Base-by-base conservation (phyloP, 2,329 filamentous ascomycete genomes). In the Fusarium acutatum region DNA sequence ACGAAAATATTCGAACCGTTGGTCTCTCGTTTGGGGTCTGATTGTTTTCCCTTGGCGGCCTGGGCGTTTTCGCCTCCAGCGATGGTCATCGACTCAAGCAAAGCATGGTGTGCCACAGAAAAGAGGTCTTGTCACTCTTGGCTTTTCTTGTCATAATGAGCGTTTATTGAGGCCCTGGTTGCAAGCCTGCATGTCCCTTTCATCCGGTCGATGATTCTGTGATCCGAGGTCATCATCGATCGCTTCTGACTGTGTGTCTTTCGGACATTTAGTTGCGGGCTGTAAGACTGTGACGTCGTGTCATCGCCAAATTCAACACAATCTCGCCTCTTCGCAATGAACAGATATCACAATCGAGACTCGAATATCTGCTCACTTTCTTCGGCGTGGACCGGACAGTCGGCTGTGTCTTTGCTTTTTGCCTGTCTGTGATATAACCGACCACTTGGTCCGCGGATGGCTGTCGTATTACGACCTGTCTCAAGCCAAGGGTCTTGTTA, bases 401-500 rank as follows among this genome's bases (percentile, higher is more conserved):
- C 57, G 62, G 47, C 56, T 52, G 41, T 20, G 46, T 52, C 22
- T 60, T 40, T 54, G 24, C 50, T 40, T 54, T 54, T 11, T 58
- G 32, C 26, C 20, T 28, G 32, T 11, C 24, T 49, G 30, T 6
- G 24, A 9, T 46, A 30, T 60, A 47, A 69, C 59, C 43, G 49
- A 50, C 50, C 17, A 26, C 30, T 24, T 57, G 64, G 64, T 52
- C 58, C 32, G 35, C 53, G 28, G 40, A 50, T 32, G 30, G 11
- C 65, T 46, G 38, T 28, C 28, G 40, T 64, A 28, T 60, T 43
- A 26, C 41, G n/a, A 43, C 30, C 50, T 56, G 56, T 59, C 47
- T 64, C 56, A 66, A 37, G 71, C 71, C 72, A 72, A 74, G 64
- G 60, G 17, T 40, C 72, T 74, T 74, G 72, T 72, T 60, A 69